Conservation (phyloP, 1,284 basidiomycete species). For the Trametes sp. region DNA sequence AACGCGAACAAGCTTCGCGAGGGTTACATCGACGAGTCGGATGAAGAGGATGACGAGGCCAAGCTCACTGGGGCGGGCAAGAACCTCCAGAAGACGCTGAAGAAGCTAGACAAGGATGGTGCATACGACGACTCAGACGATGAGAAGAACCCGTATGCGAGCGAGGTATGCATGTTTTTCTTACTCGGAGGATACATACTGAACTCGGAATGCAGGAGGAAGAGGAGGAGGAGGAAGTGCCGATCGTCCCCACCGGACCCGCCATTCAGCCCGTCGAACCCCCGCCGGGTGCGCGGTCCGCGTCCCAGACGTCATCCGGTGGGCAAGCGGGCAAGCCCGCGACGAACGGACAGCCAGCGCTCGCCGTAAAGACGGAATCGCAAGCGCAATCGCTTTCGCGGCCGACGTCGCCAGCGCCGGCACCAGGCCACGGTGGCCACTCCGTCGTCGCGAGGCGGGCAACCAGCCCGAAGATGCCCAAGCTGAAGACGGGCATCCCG, state of each 20-base stretch:
- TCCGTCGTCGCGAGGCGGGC: slow-evolving; percentile 84
- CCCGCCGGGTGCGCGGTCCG: slow-evolving; percentile 42
- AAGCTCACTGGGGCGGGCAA: slow-evolving; percentile 74
- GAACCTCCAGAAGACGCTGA: slow-evolving; percentile 80
- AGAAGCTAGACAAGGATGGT: slow-evolving; percentile 74
- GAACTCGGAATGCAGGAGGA: slow-evolving; percentile 47
- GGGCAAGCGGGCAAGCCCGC: slow-evolving; percentile 36
- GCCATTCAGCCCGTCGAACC: slow-evolving; percentile 61
- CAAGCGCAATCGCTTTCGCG: slow-evolving; percentile 44
- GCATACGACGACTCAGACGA: slow-evolving; percentile 88
- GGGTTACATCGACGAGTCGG: slow-evolving; percentile 71
- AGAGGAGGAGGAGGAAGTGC: slow-evolving; percentile 75
- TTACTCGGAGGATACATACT: background rate
- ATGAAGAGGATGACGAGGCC: slow-evolving; percentile 70
- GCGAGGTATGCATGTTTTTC: slow-evolving; percentile 58
- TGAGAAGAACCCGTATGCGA: slow-evolving; percentile 82
- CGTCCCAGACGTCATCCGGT: slow-evolving; percentile 44
- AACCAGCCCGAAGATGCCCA: slow-evolving; percentile 76
- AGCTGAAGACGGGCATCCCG: slow-evolving; percentile 54
- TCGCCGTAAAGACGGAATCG: slow-evolving; percentile 37
- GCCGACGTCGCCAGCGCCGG: slow-evolving; percentile 62
- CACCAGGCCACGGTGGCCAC: slow-evolving; percentile 67
- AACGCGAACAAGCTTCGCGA: slow-evolving; percentile 77
- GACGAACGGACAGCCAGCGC: slow-evolving; percentile 45
- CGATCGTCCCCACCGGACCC: slow-evolving; percentile 56